Evolutionary conservation across 192 early-diverging fungal genomes (phyloP), one percentile per base, ranked within the genome.

Genomic region (Dimargaris xerosporica): DNA sequence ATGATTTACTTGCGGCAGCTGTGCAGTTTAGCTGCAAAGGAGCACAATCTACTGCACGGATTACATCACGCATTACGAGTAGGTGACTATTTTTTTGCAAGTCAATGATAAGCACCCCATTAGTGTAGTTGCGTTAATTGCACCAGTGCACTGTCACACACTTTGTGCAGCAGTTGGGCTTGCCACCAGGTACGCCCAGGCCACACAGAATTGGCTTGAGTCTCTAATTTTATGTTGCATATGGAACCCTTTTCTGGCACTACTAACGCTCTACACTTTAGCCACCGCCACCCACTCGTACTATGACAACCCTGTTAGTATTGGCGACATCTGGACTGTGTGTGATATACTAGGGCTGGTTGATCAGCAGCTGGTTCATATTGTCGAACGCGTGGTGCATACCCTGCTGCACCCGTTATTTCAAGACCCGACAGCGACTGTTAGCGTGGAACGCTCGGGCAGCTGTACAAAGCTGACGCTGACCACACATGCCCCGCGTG

Each of bases 241-340:
- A n/a, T n/a, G n/a, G n/a, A n/a, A n/a, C n/a, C n/a, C n/a, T n/a
- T n/a, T n/a, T n/a, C n/a, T 28, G 21, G 26, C 29, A 3, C 53
- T 21, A 9, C 69, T 71, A 5, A 60, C 67, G 21, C 69, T 58
- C 42, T 52, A 60, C 42, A 64, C 71, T 3, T 43, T 62, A 53
- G 47, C 62, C 21, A 70, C 66, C 51, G 67, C 69, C 12, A 71
- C 72, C 54, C 63, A 61, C 47, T 67, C 64, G 62, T 69, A 69
- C 9, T 76, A 73, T 30, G 74, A 76, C n/a, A 73, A 64, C 43
- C 63, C 69, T 3, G 67, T 76, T 26, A 65, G 62, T 16, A 51
- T 70, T 15, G 65, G 67, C 42, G 74, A 76, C 44, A 48, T 76
- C 52, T 69, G 70, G 51, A 71, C 72, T 63, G 74, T 71, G n/a